Percentiles rank a stretch among this genome's conserved stretches.
These are phyloP conservation scores for Noccaea caerulescens DNA, from an alignment of 345 rosid species.

Conservation along the genomic window DNA sequence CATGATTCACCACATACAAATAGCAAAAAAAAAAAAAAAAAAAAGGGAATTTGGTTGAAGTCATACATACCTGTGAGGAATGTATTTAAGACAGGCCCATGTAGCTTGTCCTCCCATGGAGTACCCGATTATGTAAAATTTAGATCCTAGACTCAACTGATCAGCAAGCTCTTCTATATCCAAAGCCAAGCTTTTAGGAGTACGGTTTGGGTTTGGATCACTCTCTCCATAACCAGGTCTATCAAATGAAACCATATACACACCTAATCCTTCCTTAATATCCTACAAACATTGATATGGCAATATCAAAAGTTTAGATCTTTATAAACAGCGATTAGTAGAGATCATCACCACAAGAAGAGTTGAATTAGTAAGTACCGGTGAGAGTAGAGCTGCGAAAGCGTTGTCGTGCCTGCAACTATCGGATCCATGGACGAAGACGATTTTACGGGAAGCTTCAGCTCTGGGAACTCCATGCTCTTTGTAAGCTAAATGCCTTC, in stretches of 20 bases:
- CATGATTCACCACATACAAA: background rate
- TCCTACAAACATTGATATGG: constrained; percentile 49
- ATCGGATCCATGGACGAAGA: constrained; percentile 56
- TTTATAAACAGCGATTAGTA: background rate
- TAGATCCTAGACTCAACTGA: constrained; percentile 62
- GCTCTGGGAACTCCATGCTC: constrained; percentile 61
- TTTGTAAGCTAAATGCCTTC: constrained; percentile 66
- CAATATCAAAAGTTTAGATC: background rate
- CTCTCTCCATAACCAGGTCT: constrained; percentile 83
- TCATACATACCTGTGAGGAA: constrained; percentile 60
- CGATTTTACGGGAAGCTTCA: constrained; percentile 52
- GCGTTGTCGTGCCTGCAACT: constrained; percentile 53
- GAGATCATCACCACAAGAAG: constrained; percentile 4
- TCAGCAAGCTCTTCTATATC: constrained; percentile 75
- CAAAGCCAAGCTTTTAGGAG: constrained; percentile 59
- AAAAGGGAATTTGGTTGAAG: background rate
- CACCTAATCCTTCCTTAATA: constrained; percentile 53
- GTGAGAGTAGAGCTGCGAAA: constrained; percentile 46
- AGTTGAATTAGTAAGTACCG: constrained; percentile 39
- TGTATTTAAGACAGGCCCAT: constrained; percentile 72
- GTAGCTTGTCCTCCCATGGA: constrained; percentile 64
- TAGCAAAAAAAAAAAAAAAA: too few relatives aligned
- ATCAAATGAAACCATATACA: constrained; percentile 66
- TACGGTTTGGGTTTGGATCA: constrained; percentile 58
- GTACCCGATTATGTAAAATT: constrained; percentile 55